Evolutionary conservation across 2,329 filamentous ascomycete genomes (phyloP), one percentile per base, ranked within the genome.

Genomic region (Ophiognomonia clavigignenti-juglandacearum): DNA sequence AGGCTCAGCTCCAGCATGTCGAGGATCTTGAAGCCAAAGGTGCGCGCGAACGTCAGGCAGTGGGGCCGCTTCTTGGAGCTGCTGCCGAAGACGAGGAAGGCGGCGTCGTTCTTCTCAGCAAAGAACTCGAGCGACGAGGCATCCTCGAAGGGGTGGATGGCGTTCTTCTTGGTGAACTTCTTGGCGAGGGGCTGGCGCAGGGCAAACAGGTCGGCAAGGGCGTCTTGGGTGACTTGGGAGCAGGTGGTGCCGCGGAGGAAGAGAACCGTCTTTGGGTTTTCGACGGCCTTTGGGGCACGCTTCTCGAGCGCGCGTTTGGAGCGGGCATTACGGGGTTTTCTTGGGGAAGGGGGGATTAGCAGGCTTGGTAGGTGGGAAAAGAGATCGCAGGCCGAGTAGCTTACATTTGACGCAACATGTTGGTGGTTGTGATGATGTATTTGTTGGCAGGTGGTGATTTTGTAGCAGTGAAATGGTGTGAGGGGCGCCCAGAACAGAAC

Each of bases 111-210:
- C 74, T 97, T 98, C 64, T 91, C 84, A 53, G 86, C 85, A 74
- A 98, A 91, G 74, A 98, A 98, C 69, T 96, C 89, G 56, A 97
- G 79, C 44, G 86, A 92, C 23, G 85, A 75, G 54, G 86, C 73
- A 64, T 95, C 90, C 67, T 96, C 92, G 67, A 98, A 98, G 2
- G 93, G 93, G 67, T 93, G 90, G 59, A 96, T 86, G 57, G 83
- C 77, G 69, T 98, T 98, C 75, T 97, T 97, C 79, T 97, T 98
- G 69, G 83, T 88, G 73, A 98, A 96, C 57, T 91, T 90, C 67
- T 95, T 85, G 54, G 85, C 84, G 52, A 92, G 77, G 3, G 91
- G 90, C 61, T 86, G 83, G 59, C 92, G 91, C 61, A 98, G 75
- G 40, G 88, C 80, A 68, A 89, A 81, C 47, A 98, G 79, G 60